Percentiles rank a stretch among this genome's conserved stretches.
Evolutionary conservation across 345 rosid genomes (phyloP).

Genomic region (Eutrema heterophyllum): DNA sequence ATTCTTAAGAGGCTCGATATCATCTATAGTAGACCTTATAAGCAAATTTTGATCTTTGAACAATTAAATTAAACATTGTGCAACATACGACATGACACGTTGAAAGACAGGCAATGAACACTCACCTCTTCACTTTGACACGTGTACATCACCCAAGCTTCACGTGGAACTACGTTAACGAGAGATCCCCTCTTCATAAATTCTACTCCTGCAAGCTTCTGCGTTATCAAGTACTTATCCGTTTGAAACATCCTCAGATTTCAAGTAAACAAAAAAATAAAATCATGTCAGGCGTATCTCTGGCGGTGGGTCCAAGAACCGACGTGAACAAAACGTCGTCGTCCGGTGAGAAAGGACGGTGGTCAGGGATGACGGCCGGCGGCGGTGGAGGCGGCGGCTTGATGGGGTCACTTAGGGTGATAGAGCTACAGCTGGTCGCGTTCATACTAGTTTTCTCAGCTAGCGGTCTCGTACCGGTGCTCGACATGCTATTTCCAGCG

Average conservation of each 20-base stretch:
- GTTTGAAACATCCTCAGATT: background rate
- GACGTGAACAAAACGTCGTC: conserved; percentile 34
- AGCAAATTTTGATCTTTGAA: too few species aligned
- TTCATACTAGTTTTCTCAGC: conserved; percentile 84
- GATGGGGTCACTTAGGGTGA: conserved; percentile 77
- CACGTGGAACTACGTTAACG: conserved; percentile 24
- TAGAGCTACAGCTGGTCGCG: conserved; percentile 85
- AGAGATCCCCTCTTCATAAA: conserved; percentile 16
- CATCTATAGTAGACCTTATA: too few species aligned
- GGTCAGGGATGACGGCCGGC: conserved; percentile 26
- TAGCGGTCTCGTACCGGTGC: conserved; percentile 83
- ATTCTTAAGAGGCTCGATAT: too few species aligned
- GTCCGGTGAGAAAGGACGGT: conserved; percentile 25
- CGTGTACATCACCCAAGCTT: conserved; percentile 22
- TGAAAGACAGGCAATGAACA: conserved; percentile 7
- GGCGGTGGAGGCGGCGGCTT: conserved; percentile 50
- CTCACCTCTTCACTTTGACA: conserved; percentile 15
- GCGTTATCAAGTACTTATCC: conserved; percentile 1
- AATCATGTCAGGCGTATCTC: conserved; percentile 73
- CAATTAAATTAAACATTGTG: background rate
- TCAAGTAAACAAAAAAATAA: background rate
- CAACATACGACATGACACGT: conserved; percentile 25
- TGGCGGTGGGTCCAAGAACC: conserved; percentile 49
- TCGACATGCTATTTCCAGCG: conserved; percentile 76
- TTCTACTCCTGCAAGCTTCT: conserved; percentile 2